Base-by-base conservation (phyloP, 129 eudicot genomes). In the Flaveria bidentis region DNA sequence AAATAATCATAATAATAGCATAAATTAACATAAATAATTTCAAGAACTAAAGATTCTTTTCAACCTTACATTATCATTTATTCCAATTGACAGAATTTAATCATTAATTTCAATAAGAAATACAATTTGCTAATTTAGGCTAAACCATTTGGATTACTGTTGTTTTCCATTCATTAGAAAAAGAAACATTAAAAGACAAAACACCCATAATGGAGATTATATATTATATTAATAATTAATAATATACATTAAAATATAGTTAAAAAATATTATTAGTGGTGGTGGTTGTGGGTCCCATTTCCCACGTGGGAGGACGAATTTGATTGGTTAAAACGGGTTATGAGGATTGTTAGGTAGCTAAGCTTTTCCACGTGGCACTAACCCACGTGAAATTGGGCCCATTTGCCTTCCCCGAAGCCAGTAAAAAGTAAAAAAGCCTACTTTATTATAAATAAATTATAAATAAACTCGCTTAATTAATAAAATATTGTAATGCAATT, bases 261-360 rank as follows among this genome's bases (percentile, higher is more conserved):
- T 20, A 47, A 47, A 46, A 28, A 30, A 6, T 60, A 60, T 5
- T 30, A 30, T 14, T 63, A 62, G 10, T 25, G 64, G 45, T 75
- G 77, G 52, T 52, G 69, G 41, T 23, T 2, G 67, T 71, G 84
- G 89, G 75, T 45, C 83, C 71, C 71, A 23, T 12, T 26, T 61
- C 88, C 93, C 93, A 88, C 93, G 93, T 88, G 93, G 78, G 76
- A 63, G 57, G n/a, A 61, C 44, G 72, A 13, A 47, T 74, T 39
- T 88, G 73, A 88, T 88, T 88, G 93, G 93, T 70, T 74, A 82
- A 51, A 72, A 85, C 44, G 28, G 83, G 77, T 85, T 82, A 83
- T 72, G 68, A 79, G 28, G 80, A 85, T 83, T 78, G 81, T 74
- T 83, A 75, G 76, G 71, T 53, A 17, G 61, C 82, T 15, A 57